A percentile compares a stretch with the other conserved stretches of the same genome.
Evolutionary conservation across 352 stramenopile species (phyloP).

Genomic region (Thalassiosira allenii): DNA sequence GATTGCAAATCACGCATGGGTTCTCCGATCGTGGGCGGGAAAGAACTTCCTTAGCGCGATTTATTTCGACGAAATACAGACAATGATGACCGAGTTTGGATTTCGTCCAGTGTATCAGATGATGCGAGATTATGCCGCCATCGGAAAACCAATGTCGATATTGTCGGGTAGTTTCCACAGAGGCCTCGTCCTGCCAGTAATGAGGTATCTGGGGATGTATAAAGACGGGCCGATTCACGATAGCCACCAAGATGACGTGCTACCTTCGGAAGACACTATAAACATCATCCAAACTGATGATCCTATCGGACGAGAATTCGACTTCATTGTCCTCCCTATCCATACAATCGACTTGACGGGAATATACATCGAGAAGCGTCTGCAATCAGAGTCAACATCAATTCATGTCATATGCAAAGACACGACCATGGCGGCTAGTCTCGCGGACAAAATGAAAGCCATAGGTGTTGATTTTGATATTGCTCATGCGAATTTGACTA

Average conservation of each 20-base stretch:
- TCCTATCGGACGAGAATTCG: neutral
- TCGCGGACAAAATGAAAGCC: too few relatives aligned
- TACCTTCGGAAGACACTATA: neutral
- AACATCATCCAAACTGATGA: neutral
- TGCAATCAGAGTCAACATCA: neutral
- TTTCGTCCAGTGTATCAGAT: neutral
- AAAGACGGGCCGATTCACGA: too few relatives aligned
- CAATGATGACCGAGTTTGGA: neutral
- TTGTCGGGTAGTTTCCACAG: too few relatives aligned
- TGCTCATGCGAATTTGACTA: neutral
- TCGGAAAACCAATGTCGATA: neutral
- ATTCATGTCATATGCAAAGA: too few relatives aligned
- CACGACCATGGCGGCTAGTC: too few relatives aligned
- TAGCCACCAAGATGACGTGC: too few relatives aligned
- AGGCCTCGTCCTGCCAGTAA: too few relatives aligned
- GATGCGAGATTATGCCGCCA: neutral
- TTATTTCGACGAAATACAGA: neutral
- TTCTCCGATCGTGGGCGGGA: neutral
- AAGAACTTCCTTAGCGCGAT: neutral
- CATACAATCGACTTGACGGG: neutral
- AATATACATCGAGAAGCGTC: neutral
- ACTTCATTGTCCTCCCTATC: neutral
- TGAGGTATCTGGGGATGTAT: too few relatives aligned
- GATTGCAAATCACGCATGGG: neutral
- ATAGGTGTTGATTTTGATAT: too few relatives aligned